Evolutionary conservation across 2,329 filamentous ascomycete genomes (phyloP).

Genomic region (Curvularia spicifera): DNA sequence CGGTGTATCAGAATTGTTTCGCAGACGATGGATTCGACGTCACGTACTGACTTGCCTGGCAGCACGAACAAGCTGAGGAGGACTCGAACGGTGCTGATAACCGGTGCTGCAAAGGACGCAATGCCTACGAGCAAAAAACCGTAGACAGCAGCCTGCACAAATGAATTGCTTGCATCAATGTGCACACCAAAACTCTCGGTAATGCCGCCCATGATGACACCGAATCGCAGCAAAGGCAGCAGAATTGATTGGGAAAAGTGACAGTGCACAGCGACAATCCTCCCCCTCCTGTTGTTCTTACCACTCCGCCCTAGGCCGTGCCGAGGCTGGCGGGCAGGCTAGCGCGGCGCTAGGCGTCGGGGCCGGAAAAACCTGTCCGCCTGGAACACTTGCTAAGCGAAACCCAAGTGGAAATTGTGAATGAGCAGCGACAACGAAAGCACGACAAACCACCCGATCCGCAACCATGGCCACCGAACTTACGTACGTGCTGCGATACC

Average conservation of each 20-base stretch:
- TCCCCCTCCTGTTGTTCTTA: conserved; percentile 1
- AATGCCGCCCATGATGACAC: conserved; percentile 25
- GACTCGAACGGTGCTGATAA: conserved; percentile 56
- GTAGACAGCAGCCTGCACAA: conserved; percentile 37
- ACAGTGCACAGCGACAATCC: background rate
- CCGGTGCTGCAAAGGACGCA: conserved; percentile 39
- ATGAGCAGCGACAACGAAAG: conserved; percentile 28
- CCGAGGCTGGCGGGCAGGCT: conserved; percentile 14
- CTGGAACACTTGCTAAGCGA: conserved; percentile 18
- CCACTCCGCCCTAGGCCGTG: conserved; percentile 11
- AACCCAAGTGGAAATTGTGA: conserved; percentile 22
- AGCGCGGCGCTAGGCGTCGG: conserved; percentile 14
- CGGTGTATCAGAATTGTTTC: conserved; percentile 16
- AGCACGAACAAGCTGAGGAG: conserved; percentile 58
- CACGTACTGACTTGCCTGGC: conserved; percentile 55
- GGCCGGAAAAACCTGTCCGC: conserved; percentile 14
- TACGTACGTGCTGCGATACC: conserved; percentile 43
- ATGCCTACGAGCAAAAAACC: conserved; percentile 41
- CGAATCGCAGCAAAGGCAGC: background rate
- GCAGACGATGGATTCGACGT: background rate
- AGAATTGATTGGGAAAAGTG: conserved; percentile 1
- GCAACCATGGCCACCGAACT: conserved; percentile 55
- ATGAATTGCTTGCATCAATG: conserved; percentile 39
- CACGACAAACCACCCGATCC: conserved; percentile 46
- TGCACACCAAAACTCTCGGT: conserved; percentile 40